These are phyloP conservation scores for Clonostachys byssicola DNA, from an alignment of 2,329 filamentous ascomycete genomes.

Conservation along the genomic window DNA sequence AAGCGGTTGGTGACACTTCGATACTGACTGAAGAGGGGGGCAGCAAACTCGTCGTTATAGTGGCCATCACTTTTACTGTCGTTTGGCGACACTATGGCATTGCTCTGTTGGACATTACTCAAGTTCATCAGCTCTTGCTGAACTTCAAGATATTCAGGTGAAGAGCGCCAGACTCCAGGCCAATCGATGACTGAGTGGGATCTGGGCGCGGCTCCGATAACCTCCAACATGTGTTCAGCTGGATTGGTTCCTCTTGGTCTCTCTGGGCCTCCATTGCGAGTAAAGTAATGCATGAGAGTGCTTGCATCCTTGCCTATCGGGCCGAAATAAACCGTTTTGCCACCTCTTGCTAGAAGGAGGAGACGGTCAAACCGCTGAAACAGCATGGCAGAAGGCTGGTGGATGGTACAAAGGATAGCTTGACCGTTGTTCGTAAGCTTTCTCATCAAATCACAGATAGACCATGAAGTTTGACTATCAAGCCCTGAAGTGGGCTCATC, in stretches of 20 bases:
- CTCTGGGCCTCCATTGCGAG: constrained; percentile 48
- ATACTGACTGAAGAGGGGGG: constrained; percentile 59
- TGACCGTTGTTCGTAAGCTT: constrained; percentile 50
- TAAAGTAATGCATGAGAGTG: constrained; percentile 54
- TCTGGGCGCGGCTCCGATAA: constrained; percentile 37
- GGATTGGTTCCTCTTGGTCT: constrained; percentile 48
- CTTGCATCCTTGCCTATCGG: constrained; percentile 63
- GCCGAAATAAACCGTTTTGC: constrained; percentile 61
- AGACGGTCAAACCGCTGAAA: constrained; percentile 51
- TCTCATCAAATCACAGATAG: constrained; percentile 63
- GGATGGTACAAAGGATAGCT: constrained; percentile 44
- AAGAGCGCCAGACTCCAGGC: constrained; percentile 27
- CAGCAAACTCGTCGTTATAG: constrained; percentile 59
- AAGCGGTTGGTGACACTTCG: constrained; percentile 58
- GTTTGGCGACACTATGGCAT: not conserved
- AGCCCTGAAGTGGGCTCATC: constrained; percentile 94
- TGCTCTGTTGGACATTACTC: not conserved
- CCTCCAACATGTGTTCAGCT: constrained; percentile 63
- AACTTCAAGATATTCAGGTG: constrained; percentile 18
- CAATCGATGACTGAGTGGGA: constrained; percentile 35
- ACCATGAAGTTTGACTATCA: constrained; percentile 85
- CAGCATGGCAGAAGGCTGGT: constrained; percentile 34
- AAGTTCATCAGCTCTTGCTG: constrained; percentile 22
- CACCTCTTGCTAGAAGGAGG: constrained; percentile 49
- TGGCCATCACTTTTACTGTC: not conserved